Evolutionary conservation across 371 early-diverging fungal species (phyloP).

Genomic region (Lichtheimia hyalospora): DNA sequence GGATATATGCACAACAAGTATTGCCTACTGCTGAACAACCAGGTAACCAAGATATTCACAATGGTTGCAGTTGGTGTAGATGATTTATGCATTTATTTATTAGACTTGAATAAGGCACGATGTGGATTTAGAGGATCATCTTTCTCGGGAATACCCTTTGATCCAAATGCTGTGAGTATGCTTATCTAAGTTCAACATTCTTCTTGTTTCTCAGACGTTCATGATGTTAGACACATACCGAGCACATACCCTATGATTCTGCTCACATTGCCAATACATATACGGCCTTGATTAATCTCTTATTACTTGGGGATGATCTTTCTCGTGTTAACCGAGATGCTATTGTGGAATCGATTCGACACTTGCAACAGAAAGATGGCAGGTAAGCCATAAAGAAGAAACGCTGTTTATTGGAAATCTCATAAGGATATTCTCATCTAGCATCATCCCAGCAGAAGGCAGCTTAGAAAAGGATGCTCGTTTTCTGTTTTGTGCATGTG

Average conservation of each 20-base stretch:
- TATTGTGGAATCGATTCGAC: conserved; percentile 56
- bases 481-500: conserved; percentile 90
- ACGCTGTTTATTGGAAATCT: background rate
- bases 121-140: conserved; percentile 73
- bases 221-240: conserved; percentile 19
- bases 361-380: conserved; percentile 76
- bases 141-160: conserved; percentile 63
- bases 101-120: conserved; percentile 34
- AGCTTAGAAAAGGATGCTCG: conserved; percentile 84
- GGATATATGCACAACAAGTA: conserved; percentile 95
- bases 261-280: conserved; percentile 92
- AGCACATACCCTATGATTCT: conserved; percentile 50
- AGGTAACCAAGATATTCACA: conserved; percentile 1
- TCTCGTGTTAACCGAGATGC: conserved; percentile 76
- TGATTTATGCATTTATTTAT: background rate
- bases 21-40: background rate
- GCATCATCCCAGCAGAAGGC: conserved; percentile 66
- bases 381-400: conserved; percentile 45
- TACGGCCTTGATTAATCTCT: conserved; percentile 77
- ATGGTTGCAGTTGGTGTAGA: too few species aligned
- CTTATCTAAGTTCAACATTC: background rate
- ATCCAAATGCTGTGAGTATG: conserved; percentile 43
- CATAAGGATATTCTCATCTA: conserved; percentile 16
- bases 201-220: background rate
- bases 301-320: conserved; percentile 89